These are phyloP conservation scores for Pelargonium cotyledonis DNA, from an alignment of 441 rosid species.

Conservation along the genomic window DNA sequence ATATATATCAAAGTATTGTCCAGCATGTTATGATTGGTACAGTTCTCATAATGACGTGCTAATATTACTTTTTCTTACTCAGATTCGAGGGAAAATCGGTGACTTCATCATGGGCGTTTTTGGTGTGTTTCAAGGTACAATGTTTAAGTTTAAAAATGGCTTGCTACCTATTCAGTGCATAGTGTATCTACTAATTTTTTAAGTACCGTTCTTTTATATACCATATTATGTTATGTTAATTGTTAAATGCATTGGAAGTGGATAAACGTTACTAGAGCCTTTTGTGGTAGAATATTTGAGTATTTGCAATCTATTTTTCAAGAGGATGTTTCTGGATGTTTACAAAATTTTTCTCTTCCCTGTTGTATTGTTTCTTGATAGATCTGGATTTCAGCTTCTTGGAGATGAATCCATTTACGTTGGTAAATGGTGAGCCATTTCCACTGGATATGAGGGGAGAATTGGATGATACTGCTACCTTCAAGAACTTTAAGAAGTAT, in stretches of 20 bases:
- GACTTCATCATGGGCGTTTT: conserved; percentile 66
- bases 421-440: conserved; percentile 73
- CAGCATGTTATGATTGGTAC: not conserved
- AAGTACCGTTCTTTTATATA: not conserved
- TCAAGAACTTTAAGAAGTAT: conserved; percentile 84
- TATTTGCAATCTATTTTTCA: too few relatives aligned
- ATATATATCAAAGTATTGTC: not conserved
- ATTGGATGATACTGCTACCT: conserved; percentile 86
- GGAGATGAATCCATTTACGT: conserved; percentile 90
- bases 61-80: conserved; percentile 15
- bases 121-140: conserved; percentile 69
- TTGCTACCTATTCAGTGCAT: conserved; percentile 12
- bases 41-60: conserved; percentile 17
- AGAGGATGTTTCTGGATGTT: not conserved
- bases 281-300: too few relatives aligned
- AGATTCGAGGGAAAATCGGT: conserved; percentile 74
- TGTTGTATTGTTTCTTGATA: conserved; percentile 21
- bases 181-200: not conserved
- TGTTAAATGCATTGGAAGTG: not conserved
- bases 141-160: conserved; percentile 11
- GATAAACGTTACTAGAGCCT: not conserved
- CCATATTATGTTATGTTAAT: not conserved
- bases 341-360: conserved; percentile 10
- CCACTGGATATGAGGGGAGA: conserved; percentile 97
- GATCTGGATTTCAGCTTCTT: conserved; percentile 85